Conservation (phyloP, 2,329 filamentous ascomycete genomes). For the Dactylellina leptospora region DNA sequence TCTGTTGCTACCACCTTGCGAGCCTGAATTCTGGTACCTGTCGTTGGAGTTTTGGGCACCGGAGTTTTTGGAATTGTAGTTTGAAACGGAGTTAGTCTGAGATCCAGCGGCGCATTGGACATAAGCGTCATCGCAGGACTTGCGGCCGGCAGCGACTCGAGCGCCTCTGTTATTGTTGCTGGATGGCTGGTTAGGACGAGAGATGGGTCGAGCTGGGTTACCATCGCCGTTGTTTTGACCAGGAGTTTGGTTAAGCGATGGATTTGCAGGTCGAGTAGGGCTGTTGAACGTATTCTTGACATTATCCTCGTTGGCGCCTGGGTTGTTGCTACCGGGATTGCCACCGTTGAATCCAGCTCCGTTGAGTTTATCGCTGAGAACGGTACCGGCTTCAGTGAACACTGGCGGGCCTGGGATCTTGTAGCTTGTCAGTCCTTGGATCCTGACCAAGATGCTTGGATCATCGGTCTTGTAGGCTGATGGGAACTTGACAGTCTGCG, state of each 20-base stretch:
- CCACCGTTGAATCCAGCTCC: background rate
- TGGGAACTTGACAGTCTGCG: slow-evolving; percentile 58
- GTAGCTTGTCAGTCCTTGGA: slow-evolving; percentile 53
- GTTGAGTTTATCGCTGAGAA: slow-evolving; percentile 28
- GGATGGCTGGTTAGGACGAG: background rate
- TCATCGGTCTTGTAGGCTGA: slow-evolving; percentile 60
- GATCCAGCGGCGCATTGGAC: slow-evolving; percentile 13
- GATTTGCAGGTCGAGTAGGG: slow-evolving; percentile 2
- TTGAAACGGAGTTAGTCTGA: background rate
- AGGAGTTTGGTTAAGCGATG: background rate
- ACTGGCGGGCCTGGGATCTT: slow-evolving; percentile 53
- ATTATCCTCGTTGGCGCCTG: background rate
- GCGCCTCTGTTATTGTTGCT: background rate
- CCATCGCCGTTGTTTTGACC: background rate
- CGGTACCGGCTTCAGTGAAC: slow-evolving; percentile 8
- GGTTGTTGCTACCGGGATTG: background rate
- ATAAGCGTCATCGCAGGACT: slow-evolving; percentile 27
- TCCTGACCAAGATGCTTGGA: slow-evolving; percentile 55
- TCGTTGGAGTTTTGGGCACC: background rate
- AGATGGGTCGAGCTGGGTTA: background rate
- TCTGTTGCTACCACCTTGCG: background rate
- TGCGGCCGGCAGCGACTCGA: background rate
- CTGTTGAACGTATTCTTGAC: too few relatives aligned
- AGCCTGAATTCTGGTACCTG: background rate
- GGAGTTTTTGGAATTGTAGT: background rate